phyloP scores from a whole-genome alignment of 345 rosid genomes.

The Pistacia integerrima region DNA sequence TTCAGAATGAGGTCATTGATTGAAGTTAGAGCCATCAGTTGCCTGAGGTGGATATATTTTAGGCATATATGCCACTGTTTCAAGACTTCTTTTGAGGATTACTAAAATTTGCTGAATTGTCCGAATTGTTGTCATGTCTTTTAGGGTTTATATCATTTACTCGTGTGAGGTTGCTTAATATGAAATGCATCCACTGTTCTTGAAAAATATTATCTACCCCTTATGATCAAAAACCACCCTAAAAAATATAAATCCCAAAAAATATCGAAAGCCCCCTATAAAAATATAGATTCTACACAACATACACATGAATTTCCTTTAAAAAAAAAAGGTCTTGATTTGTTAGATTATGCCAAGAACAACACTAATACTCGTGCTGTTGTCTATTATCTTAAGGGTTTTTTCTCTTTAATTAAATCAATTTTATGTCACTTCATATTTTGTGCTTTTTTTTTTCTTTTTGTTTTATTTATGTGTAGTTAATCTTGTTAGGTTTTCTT shows the following conservation, averaged over 20 bases:
- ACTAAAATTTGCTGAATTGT: not conserved
- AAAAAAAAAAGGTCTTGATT: not conserved
- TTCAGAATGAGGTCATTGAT: not conserved
- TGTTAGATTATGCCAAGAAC: not conserved
- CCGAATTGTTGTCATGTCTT: not conserved
- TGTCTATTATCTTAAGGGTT: not conserved
- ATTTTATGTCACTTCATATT: not conserved
- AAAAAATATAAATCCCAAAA: too few relatives aligned
- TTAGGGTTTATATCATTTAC: too few relatives aligned
- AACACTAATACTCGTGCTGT: not conserved
- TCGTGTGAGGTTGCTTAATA: too few relatives aligned
- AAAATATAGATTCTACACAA: not conserved
- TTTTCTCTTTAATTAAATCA: not conserved
- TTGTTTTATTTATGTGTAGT: not conserved
- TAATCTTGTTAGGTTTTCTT: not conserved
- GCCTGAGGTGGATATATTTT: not conserved
- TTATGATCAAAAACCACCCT: too few relatives aligned
- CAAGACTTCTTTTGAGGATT: not conserved
- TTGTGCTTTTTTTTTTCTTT: not conserved
- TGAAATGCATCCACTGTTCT: too few relatives aligned
- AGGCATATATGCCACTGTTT: not conserved
- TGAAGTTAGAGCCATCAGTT: constrained; percentile 6
- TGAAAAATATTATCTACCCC: too few relatives aligned
- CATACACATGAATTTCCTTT: not conserved
- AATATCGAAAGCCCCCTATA: too few relatives aligned